Conservation (phyloP, 257 asterid genomes). For the Nicotiana attenuata region DNA sequence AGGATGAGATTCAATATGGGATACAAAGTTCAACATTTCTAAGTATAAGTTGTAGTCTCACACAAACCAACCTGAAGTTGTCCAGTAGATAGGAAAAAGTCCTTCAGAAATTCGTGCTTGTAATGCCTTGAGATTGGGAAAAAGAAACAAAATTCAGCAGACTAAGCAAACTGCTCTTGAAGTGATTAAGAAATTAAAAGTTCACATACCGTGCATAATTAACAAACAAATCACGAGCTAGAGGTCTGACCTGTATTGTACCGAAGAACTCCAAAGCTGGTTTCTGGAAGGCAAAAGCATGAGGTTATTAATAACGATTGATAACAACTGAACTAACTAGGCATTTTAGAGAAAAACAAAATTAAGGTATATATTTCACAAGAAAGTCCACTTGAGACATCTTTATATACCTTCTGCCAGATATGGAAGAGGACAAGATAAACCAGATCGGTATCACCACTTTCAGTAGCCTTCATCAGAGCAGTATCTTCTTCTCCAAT, state of each 20-base stretch:
- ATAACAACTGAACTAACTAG: neutral
- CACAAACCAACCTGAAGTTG: conserved; percentile 69
- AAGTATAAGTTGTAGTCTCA: conserved; percentile 14
- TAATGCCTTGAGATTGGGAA: conserved; percentile 46
- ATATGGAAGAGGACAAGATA: conserved; percentile 92
- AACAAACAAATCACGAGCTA: conserved; percentile 89
- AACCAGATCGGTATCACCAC: conserved; percentile 97
- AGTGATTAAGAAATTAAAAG: conserved; percentile 3
- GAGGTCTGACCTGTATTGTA: conserved; percentile 75
- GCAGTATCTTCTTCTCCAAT: conserved; percentile 95
- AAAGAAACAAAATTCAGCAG: neutral
- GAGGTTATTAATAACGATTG: conserved; percentile 9
- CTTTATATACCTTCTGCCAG: conserved; percentile 72
- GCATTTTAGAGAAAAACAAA: conserved; percentile 7
- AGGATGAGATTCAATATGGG: neutral
- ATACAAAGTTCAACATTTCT: neutral
- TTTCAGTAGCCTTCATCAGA: conserved; percentile 78
- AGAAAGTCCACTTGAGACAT: conserved; percentile 14
- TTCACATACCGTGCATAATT: conserved; percentile 69
- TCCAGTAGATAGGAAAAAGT: conserved; percentile 78
- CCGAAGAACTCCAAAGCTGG: conserved; percentile 72
- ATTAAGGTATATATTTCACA: conserved; percentile 1
- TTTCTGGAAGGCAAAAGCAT: conserved; percentile 44
- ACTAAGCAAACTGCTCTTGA: neutral
- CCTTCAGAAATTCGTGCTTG: conserved; percentile 85